Evolutionary conservation across 2,329 filamentous ascomycete species (phyloP).

Genomic region (Mariannaea elegans): DNA sequence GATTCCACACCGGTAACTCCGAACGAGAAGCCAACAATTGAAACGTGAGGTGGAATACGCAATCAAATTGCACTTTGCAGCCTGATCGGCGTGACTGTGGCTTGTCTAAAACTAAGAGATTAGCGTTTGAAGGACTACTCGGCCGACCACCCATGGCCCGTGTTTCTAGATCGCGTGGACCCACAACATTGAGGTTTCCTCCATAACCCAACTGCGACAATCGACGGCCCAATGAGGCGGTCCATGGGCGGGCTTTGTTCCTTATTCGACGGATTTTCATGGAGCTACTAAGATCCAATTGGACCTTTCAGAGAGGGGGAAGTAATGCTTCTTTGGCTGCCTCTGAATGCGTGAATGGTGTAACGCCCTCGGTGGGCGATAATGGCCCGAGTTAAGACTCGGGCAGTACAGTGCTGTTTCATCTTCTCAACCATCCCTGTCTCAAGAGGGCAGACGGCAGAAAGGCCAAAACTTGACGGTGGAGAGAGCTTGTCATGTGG

Average conservation of each 20-base stretch:
- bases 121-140: neutral
- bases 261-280: slow-evolving; percentile 31
- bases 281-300: slow-evolving; percentile 34
- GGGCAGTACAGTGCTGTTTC: slow-evolving; percentile 19
- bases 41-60: neutral
- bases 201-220: slow-evolving; percentile 15
- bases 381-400: slow-evolving; percentile 11
- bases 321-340: neutral
- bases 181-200: slow-evolving; percentile 16
- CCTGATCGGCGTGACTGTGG: neutral
- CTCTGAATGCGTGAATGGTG: neutral
- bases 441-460: slow-evolving; percentile 1
- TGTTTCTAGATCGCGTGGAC: slow-evolving; percentile 18
- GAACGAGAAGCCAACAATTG: neutral
- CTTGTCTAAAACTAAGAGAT: neutral
- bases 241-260: slow-evolving; percentile 20
- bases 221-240: slow-evolving; percentile 11
- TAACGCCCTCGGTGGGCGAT: slow-evolving; percentile 2
- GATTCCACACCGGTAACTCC: neutral
- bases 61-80: neutral
- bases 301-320: slow-evolving; percentile 22
- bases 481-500: slow-evolving; percentile 10
- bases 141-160: slow-evolving; percentile 15
- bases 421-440: slow-evolving; percentile 11
- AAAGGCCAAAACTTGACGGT: neutral